Evolutionary conservation across 192 early-diverging fungal species (phyloP).

Genomic region (Entomortierella parvispora): DNA sequence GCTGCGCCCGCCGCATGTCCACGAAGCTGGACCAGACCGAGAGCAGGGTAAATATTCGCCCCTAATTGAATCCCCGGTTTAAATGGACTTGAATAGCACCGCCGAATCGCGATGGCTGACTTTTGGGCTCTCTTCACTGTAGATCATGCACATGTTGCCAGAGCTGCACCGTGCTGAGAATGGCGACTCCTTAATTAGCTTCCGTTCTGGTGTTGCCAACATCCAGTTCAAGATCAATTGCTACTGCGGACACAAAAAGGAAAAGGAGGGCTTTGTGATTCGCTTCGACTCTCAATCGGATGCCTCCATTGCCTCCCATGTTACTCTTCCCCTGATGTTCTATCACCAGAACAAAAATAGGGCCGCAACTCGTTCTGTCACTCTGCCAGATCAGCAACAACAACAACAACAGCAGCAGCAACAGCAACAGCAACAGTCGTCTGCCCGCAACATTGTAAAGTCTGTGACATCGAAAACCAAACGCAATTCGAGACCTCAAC

Average conservation of each 20-base stretch:
- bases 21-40: slow-evolving; percentile 45
- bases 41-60: slow-evolving; percentile 30
- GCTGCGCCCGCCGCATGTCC: slow-evolving; percentile 52
- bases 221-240: slow-evolving; percentile 53
- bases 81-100: too few relatives aligned
- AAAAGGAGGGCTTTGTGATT: slow-evolving; percentile 51
- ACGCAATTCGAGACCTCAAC: slow-evolving; percentile 18
- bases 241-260: slow-evolving; percentile 52
- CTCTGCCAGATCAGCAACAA: slow-evolving; percentile 13
- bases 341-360: slow-evolving; percentile 53
- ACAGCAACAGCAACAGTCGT: background rate
- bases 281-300: slow-evolving; percentile 48
- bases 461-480: slow-evolving; percentile 42
- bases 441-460: slow-evolving; percentile 40
- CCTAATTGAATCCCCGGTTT: background rate
- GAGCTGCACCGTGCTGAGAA: slow-evolving; percentile 46
- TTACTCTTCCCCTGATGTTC: slow-evolving; percentile 51
- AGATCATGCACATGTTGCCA: slow-evolving; percentile 52
- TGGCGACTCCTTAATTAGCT: slow-evolving; percentile 43
- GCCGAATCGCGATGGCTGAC: too few relatives aligned
- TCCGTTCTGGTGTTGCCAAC: slow-evolving; percentile 44
- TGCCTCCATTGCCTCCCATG: slow-evolving; percentile 41
- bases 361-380: slow-evolving; percentile 29
- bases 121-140: background rate
- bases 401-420: slow-evolving; percentile 9